Evolutionary conservation across 2,329 filamentous ascomycete genomes (phyloP).

Genomic region (Aspergillus sp.): DNA sequence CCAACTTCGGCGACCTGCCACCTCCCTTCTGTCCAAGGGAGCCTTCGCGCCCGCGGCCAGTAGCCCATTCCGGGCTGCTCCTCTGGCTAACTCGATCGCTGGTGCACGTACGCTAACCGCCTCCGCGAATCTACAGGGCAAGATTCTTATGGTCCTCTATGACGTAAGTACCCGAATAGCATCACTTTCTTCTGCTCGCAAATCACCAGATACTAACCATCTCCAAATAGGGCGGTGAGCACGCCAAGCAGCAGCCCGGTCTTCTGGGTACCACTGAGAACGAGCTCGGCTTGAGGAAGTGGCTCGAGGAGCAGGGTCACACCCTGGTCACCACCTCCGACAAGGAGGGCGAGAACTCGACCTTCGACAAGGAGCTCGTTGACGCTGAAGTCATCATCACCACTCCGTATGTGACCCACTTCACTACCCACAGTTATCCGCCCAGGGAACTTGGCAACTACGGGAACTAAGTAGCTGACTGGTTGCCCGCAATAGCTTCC

Average conservation of each 20-base stretch:
- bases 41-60: conserved; percentile 36
- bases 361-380: conserved; percentile 91
- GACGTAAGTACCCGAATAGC: conserved; percentile 61
- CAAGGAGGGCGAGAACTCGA: conserved; percentile 92
- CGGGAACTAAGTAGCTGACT: conserved; percentile 10
- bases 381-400: conserved; percentile 99
- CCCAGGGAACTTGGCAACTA: not conserved
- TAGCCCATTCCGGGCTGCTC: conserved; percentile 34
- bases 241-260: conserved; percentile 83
- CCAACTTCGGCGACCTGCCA: conserved; percentile 56
- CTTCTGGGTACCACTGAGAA: conserved; percentile 97
- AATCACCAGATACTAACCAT: conserved; percentile 13
- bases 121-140: conserved; percentile 76
- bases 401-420: conserved; percentile 68
- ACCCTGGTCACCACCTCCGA: conserved; percentile 95
- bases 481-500: conserved; percentile 66
- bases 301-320: conserved; percentile 97
- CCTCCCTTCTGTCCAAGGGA: conserved; percentile 50
- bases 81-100: conserved; percentile 47
- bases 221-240: conserved; percentile 65
- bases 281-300: conserved; percentile 94
- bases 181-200: not conserved
- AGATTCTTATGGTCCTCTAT: conserved; percentile 92
- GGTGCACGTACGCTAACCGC: conserved; percentile 64
- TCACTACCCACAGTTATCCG: not conserved